Evolutionary conservation across 192 early-diverging fungal species (phyloP), one percentile per base, ranked within the genome.

Genomic region (Phlyctochytrium bullatum): DNA sequence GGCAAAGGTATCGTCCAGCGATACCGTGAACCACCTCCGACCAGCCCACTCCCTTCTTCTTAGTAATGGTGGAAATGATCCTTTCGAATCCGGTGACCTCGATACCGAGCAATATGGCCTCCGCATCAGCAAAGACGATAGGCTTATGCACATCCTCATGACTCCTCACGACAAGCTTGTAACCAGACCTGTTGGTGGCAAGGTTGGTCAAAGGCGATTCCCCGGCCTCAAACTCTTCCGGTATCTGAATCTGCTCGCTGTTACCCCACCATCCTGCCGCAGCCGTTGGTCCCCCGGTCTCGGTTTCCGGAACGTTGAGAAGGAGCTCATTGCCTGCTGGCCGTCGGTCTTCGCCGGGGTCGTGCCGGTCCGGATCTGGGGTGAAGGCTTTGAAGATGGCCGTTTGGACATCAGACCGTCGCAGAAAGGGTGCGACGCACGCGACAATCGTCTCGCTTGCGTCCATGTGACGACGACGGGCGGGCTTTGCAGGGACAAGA

Each of bases 1-100:
- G 54, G 54, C 54, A 57, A 14, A 57, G 4, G 25, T 57, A 57
- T 57, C 54, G 10, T 10, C 54, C 54, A 6, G 54, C 54, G 6
- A 28, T 27, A 6, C 54, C 54, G 10, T 57, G 54, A 25, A 57
- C 25, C 12, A 25, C 54, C 27, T 57, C 20, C 16, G 54, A 57
- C 54, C 54, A 57, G 12, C 27, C 27, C 20, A 14, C 40, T 14
- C 54, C 54, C 25, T 28, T 57, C 54, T 25, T 14, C 54, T 57
- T 57, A 20, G 54, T 10, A 24, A 57, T 57, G 12, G 54, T 28
- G 6, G 54, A 6, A 6, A 28, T 57, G 54, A 57, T 28, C 27
- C 27, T 57, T 6, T 57, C 54, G 4, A 57, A 27, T 25, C 54
- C 54, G 16, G 25, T 27, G 4, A 57, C 27, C 54, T 57, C 54